These are phyloP conservation scores for Cordyceps fumosorosea DNA, from an alignment of 2,329 filamentous ascomycete genomes.

Conservation along the genomic window DNA sequence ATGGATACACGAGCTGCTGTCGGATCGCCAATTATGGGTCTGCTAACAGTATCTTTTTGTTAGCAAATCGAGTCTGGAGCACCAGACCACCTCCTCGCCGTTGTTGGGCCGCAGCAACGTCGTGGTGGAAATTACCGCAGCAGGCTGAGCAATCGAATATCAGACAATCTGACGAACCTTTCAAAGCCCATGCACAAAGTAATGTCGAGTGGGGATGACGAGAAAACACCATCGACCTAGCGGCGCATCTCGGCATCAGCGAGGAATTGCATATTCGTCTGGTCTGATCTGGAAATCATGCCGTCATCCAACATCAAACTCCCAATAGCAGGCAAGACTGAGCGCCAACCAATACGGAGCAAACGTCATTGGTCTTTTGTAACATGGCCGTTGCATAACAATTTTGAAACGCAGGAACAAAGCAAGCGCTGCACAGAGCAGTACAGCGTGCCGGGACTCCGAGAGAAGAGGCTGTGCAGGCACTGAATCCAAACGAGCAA, in stretches of 20 bases:
- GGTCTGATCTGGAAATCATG: background rate
- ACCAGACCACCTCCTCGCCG: background rate
- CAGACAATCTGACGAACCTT: background rate
- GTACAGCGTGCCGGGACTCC: slow-evolving; percentile 1
- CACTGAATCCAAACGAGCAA: background rate
- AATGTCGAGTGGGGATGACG: background rate
- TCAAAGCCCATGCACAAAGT: background rate
- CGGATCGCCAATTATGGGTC: background rate
- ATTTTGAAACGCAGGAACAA: background rate
- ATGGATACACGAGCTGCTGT: background rate
- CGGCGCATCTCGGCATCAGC: background rate
- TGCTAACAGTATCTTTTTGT: background rate
- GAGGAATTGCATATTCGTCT: background rate
- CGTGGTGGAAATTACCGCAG: background rate
- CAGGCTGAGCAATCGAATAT: background rate
- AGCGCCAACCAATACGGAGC: background rate
- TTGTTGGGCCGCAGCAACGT: background rate
- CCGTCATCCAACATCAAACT: background rate
- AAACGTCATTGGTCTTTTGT: background rate
- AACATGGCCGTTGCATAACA: background rate
- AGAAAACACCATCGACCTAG: background rate
- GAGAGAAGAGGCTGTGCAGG: slow-evolving; percentile 6
- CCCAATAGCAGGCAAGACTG: background rate
- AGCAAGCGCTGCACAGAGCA: background rate
- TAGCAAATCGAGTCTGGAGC: no score